Conservation (phyloP, 495 filamentous ascomycete genomes). For the Hypomontagnella submonticulosa region DNA sequence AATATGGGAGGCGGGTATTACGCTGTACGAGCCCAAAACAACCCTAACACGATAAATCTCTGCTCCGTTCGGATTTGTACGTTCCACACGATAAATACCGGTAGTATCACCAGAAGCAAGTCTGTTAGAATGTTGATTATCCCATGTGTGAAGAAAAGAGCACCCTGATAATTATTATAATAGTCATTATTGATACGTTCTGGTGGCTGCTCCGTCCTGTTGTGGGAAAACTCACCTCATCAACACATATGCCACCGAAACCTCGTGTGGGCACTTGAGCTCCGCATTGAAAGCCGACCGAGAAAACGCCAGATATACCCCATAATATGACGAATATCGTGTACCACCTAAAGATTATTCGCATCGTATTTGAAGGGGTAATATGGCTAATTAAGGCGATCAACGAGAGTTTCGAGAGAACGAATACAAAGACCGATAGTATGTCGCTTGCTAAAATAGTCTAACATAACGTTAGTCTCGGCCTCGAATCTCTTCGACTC, state of each 20-base stretch:
- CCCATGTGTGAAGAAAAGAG: conserved; percentile 12
- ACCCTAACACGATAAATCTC: conserved; percentile 12
- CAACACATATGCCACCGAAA: conserved; percentile 6
- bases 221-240: conserved; percentile 1
- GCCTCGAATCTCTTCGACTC: background rate
- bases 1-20: background rate
- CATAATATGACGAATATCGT: conserved; percentile 4
- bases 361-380: conserved; percentile 8
- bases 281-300: conserved; percentile 11
- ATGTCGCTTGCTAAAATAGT: conserved; percentile 12
- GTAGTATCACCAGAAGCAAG: conserved; percentile 22
- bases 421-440: conserved; percentile 8
- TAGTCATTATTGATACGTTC: background rate
- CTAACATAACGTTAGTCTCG: background rate
- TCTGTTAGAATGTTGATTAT: conserved; percentile 30
- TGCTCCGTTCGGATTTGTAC: conserved; percentile 21
- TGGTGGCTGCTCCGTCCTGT: background rate
- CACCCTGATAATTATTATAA: conserved; percentile 10
- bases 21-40: conserved; percentile 20
- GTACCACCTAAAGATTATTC: background rate
- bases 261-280: background rate
- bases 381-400: conserved; percentile 1
- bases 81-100: conserved; percentile 12
- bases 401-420: conserved; percentile 21
- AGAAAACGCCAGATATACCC: conserved; percentile 9